These are phyloP conservation scores for Didymella pomorum DNA, from an alignment of 2,329 filamentous ascomycete species.

Conservation along the genomic window DNA sequence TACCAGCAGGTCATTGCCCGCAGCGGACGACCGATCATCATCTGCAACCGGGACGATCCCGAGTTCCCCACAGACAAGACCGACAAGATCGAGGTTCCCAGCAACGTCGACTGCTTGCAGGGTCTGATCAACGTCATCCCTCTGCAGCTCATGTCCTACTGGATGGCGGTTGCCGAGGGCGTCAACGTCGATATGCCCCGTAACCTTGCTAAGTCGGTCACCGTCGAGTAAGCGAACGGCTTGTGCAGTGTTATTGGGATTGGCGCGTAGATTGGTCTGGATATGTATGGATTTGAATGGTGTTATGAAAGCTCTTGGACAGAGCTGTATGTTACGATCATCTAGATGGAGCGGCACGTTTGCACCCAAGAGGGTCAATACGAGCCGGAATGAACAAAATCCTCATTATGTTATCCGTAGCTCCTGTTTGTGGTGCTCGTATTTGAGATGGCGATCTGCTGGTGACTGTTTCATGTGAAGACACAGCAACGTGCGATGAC, in stretches of 20 bases:
- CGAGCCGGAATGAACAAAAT: slow-evolving; percentile 29
- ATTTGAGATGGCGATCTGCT: slow-evolving; percentile 20
- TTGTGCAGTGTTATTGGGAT: slow-evolving; percentile 23
- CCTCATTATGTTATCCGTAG: slow-evolving; percentile 7
- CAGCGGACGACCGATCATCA: slow-evolving; percentile 94
- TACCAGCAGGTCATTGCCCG: slow-evolving; percentile 99
- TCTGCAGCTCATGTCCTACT: slow-evolving; percentile 97
- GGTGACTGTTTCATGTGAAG: slow-evolving; percentile 14
- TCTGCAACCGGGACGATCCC: slow-evolving; percentile 89
- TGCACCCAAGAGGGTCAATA: slow-evolving; percentile 21
- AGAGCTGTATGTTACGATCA: slow-evolving; percentile 30
- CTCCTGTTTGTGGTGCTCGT: slow-evolving; percentile 5
- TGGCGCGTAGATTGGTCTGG: slow-evolving; percentile 30
- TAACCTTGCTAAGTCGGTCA: slow-evolving; percentile 98
- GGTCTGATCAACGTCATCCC: slow-evolving; percentile 98
- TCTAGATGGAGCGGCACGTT: slow-evolving; percentile 25
- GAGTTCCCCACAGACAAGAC: slow-evolving; percentile 90
- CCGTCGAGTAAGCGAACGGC: slow-evolving; percentile 78
- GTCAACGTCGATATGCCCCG: slow-evolving; percentile 98
- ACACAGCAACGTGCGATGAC: slow-evolving; percentile 19
- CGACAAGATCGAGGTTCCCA: slow-evolving; percentile 96
- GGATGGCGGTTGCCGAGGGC: slow-evolving; percentile 94
- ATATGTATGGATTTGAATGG: slow-evolving; percentile 33
- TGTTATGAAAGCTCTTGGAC: slow-evolving; percentile 36
- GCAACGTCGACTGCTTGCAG: slow-evolving; percentile 94